Percentiles rank a stretch among this genome's conserved stretches.
Evolutionary conservation across 2,329 filamentous ascomycete genomes (phyloP).

Genomic region (Dothistroma septosporum): DNA sequence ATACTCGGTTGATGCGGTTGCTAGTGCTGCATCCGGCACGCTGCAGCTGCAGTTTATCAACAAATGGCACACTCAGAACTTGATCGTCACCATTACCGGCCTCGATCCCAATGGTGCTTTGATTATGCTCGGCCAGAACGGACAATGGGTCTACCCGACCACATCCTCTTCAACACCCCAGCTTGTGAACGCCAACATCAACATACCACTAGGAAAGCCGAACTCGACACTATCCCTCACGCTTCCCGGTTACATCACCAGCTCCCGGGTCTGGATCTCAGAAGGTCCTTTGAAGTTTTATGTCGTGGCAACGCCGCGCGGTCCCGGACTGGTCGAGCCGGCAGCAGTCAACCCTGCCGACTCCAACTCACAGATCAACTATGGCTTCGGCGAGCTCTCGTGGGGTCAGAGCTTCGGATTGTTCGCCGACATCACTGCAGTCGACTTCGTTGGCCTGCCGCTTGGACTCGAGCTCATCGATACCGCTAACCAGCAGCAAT

Average conservation of each 20-base stretch:
- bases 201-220: conserved; percentile 38
- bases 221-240: conserved; percentile 39
- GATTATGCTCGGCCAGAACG: conserved; percentile 42
- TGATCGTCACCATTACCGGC: conserved; percentile 46
- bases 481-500: conserved; percentile 40
- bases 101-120: conserved; percentile 39
- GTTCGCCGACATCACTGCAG: conserved; percentile 41
- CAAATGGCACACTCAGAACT: conserved; percentile 36
- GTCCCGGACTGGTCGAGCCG: conserved; percentile 47
- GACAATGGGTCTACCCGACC: conserved; percentile 41
- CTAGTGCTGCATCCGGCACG: conserved; percentile 6
- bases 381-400: conserved; percentile 45
- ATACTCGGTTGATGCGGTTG: not conserved
- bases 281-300: conserved; percentile 44
- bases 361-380: conserved; percentile 41
- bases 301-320: conserved; percentile 37
- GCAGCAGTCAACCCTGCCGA: conserved; percentile 40
- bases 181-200: conserved; percentile 36
- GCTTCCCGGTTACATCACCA: conserved; percentile 40
- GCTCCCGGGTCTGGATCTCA: conserved; percentile 47
- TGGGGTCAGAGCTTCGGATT: conserved; percentile 43
- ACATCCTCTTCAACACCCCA: conserved; percentile 37
- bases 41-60: conserved; percentile 39
- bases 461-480: conserved; percentile 52
- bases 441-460: conserved; percentile 40